Evolutionary conservation across 441 rosid genomes (phyloP).

Genomic region (Corymbia calophylla): DNA sequence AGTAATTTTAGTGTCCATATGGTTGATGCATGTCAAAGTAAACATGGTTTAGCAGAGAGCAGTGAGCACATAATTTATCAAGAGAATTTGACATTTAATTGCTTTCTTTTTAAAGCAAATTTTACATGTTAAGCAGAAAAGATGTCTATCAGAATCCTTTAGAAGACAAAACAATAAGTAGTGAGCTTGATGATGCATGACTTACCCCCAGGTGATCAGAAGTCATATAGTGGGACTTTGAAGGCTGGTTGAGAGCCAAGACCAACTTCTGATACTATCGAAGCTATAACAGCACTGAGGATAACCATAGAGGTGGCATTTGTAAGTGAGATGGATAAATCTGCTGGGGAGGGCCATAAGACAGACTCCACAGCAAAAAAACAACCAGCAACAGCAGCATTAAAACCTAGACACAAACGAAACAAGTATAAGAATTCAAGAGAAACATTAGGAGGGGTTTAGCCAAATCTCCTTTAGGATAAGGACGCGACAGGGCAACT

Average conservation of each 20-base stretch:
- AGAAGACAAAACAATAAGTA: not conserved
- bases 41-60: not conserved
- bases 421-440: not conserved
- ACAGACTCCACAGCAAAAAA: constrained; percentile 93
- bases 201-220: constrained; percentile 83
- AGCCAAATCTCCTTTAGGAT: not conserved
- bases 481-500: not conserved
- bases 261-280: constrained; percentile 84
- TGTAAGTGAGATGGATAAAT: constrained; percentile 52
- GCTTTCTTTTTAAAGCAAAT: not conserved
- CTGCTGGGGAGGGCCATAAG: constrained; percentile 70
- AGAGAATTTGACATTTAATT: not conserved
- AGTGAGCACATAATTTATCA: not conserved
- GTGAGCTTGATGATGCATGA: not conserved
- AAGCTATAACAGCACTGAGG: constrained; percentile 85
- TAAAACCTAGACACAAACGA: constrained; percentile 55
- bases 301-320: constrained; percentile 88
- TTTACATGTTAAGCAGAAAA: not conserved
- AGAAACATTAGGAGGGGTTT: not conserved
- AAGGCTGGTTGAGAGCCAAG: constrained; percentile 92
- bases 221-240: constrained; percentile 86
- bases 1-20: not conserved
- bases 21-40: not conserved
- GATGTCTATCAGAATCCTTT: not conserved
- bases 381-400: constrained; percentile 96